Conservation (phyloP, 106 monocot species). For the Dendrobium huoshanense region DNA sequence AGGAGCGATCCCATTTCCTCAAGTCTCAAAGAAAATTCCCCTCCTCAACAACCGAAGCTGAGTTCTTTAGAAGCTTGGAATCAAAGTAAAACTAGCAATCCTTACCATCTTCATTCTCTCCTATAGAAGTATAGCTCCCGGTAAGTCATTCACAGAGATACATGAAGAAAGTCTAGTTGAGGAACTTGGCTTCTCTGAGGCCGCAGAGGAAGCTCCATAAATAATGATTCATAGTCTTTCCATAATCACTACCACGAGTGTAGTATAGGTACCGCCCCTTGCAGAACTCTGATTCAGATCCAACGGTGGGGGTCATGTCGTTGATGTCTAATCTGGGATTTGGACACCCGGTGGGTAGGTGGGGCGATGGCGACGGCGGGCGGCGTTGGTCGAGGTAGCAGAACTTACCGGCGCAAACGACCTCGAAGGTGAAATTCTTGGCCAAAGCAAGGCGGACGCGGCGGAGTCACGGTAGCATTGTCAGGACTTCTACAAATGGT, state of each 20-base stretch:
- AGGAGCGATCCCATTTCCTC: constrained; percentile 5
- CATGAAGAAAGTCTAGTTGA: constrained; percentile 90
- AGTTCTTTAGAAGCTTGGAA: constrained; percentile 79
- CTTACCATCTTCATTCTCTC: constrained; percentile 71
- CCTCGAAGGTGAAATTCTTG: constrained; percentile 32
- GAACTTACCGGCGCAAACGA: constrained; percentile 54
- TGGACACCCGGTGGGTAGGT: constrained; percentile 9
- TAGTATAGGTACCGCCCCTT: constrained; percentile 60
- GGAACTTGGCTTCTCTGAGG: constrained; percentile 71
- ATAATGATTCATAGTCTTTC: constrained; percentile 93
- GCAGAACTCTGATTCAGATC: constrained; percentile 62
- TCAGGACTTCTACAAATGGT: constrained; percentile 46
- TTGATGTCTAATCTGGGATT: constrained; percentile 66
- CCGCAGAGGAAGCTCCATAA: constrained; percentile 91
- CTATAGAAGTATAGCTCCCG: constrained; percentile 36
- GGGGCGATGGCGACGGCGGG: constrained; percentile 7
- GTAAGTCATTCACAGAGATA: constrained; percentile 67
- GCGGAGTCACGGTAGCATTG: constrained; percentile 76
- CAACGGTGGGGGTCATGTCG: constrained; percentile 65
- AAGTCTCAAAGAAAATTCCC: constrained; percentile 75
- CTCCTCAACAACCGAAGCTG: constrained; percentile 77
- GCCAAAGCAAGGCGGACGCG: constrained; percentile 42
- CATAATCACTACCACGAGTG: constrained; percentile 68
- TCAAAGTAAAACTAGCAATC: constrained; percentile 94
- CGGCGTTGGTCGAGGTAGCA: constrained; percentile 61